Base-by-base conservation (phyloP, 1,284 basidiomycete genomes). In the Cryptococcus depauperatus region DNA sequence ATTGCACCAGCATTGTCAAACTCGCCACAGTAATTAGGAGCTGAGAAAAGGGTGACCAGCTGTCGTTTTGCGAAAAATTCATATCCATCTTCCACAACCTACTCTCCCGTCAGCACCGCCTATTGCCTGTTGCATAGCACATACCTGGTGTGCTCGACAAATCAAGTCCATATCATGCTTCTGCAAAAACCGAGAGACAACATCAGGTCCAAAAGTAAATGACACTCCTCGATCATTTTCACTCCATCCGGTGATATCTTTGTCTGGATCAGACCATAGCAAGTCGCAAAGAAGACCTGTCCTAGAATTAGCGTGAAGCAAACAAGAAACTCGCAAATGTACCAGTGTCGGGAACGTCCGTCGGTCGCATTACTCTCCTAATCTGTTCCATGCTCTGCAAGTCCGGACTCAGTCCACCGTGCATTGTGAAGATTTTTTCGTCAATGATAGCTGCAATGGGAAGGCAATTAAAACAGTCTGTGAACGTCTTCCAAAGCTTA, bases 131-230 rank as follows among this genome's bases (percentile, higher is more conserved):
- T 37, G 18, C 10, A 33, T 37, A 44, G 3, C 28, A 73, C 81
- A 57, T 62, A 83, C 85, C 79, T 96, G 89, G 78, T 97, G 91
- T 64, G 92, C 92, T 74, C 93, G 79, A 74, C 93, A 97, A 65
- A 98, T 97, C 63, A 97, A 76, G 72, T 97, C 93, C 93, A 98
- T 97, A 72, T 98, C 95, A 68, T 96, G 93, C 72, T 97, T 96
- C 78, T 96, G 91, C 65, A 98, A 75, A 79, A 98, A 98, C 61
- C 92, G 79, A 51, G 90, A 91, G 42, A 98, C 92, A 35, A 98
- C 93, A 66, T 97, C 92, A 27, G 92, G 91, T 9, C 93, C 93
- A 71, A 97, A 98, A 2, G 66, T 68, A 57, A 72, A 72, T 37
- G 90, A 96, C 41, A 98, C 93, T 58, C 93, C 93, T 69, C 93